Base-by-base conservation (phyloP, 768 basidiomycete genomes). In the Melanogaster broomeanus region DNA sequence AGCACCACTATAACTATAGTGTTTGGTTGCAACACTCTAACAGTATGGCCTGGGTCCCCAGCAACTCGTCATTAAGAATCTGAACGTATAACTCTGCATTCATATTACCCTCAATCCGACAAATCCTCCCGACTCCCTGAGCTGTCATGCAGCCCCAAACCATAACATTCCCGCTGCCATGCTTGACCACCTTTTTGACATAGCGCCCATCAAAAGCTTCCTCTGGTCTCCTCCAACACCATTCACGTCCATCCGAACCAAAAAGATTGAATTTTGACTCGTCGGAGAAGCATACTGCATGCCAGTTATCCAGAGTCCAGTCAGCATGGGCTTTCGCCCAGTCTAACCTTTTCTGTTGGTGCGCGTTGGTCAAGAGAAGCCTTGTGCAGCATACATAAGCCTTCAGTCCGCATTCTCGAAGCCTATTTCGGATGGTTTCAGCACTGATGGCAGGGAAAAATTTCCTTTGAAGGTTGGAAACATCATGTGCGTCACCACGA, bases 121-220 rank as follows among this genome's bases (percentile, higher is more conserved):
- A 55, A 49, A 72, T 54, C n/a, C 57, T 34, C 3, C 72, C 71
- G 12, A 67, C 45, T 12, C 73, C 69, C 2, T 57, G 5, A 4
- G 61, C 27, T 0, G 57, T 69, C 42, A 75, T 63, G 48, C 66
- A 63, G 10, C 67, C 74, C 73, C 72, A 74, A 4, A 75, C 67
- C 54, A 61, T 69, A 3, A 74, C 49, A 41, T 57, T 62, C 42
- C 72, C 69, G 18, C 72, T 66, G 13, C 72, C 69, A 58, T 69
- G 69, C 53, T 74, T 74, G 18, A 71, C 53, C 27, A 52, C 62
- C 45, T 68, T 64, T 49, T 61, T 57, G 2, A 58, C 57, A 52
- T 53, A 57, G 16, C 52, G 21, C 1, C 45, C 50, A 44, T 66
- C 58, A 13, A 66, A 59, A 1, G n/a, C 53, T 42, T 72, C 49